These are phyloP conservation scores for Candida sp. DNA, from an alignment of 1,139 yeast genomes.

Conservation along the genomic window DNA sequence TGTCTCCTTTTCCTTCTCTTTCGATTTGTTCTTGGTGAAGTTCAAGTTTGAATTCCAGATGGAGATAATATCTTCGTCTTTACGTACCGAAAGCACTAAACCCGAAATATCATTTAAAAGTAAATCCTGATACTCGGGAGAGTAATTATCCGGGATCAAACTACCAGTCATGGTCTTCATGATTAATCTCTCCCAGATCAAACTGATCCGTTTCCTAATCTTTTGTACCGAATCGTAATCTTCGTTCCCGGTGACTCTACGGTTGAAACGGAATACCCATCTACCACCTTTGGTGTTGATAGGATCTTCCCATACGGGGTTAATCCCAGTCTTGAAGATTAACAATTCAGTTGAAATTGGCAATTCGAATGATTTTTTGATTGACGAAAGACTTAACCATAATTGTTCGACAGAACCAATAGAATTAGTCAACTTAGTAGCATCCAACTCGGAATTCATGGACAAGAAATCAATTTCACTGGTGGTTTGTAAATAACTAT, in stretches of 20 bases:
- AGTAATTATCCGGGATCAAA: slow-evolving; percentile 31
- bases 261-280: slow-evolving; percentile 56
- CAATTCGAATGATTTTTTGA: slow-evolving; percentile 46
- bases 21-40: slow-evolving; percentile 21
- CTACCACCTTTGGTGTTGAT: slow-evolving; percentile 61
- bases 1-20: slow-evolving; percentile 16
- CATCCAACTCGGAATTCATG: slow-evolving; percentile 4
- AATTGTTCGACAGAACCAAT: slow-evolving; percentile 59
- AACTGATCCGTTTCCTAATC: slow-evolving; percentile 34
- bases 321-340: slow-evolving; percentile 59
- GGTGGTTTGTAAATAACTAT: slow-evolving; percentile 41
- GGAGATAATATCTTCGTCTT: slow-evolving; percentile 48
- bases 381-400: slow-evolving; percentile 50
- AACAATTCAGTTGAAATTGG: slow-evolving; percentile 57
- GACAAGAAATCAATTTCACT: slow-evolving; percentile 33
- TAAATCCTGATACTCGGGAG: slow-evolving; percentile 31
- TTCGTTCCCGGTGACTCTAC: slow-evolving; percentile 15
- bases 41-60: slow-evolving; percentile 53
- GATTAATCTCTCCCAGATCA: slow-evolving; percentile 53
- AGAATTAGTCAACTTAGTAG: slow-evolving; percentile 23
- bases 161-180: slow-evolving; percentile 44
- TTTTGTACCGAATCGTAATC: slow-evolving; percentile 11
- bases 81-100: slow-evolving; percentile 47
- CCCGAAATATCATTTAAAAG: slow-evolving; percentile 49
- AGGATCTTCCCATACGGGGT: slow-evolving; percentile 75